phyloP scores from a whole-genome alignment of 495 filamentous ascomycete genomes.

The Halenospora varia region DNA sequence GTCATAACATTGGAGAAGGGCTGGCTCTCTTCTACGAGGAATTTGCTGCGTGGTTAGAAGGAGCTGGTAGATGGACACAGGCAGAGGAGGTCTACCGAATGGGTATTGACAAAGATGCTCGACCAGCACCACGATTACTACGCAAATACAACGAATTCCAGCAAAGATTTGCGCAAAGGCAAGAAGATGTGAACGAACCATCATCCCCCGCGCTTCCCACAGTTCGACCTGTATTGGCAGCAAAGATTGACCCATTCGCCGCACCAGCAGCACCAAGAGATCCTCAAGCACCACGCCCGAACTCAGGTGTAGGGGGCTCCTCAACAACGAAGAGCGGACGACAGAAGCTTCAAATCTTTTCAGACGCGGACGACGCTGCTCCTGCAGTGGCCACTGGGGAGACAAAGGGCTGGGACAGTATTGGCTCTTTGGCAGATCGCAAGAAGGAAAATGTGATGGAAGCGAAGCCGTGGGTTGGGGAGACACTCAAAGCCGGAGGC shows the following conservation, averaged over 20 bases:
- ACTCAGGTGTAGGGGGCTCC: constrained; percentile 35
- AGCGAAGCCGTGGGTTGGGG: constrained; percentile 85
- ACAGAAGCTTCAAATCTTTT: constrained; percentile 90
- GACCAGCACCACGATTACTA: constrained; percentile 72
- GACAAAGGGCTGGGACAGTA: constrained; percentile 84
- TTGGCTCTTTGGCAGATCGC: constrained; percentile 77
- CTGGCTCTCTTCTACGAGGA: constrained; percentile 97
- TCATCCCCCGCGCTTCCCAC: constrained; percentile 81
- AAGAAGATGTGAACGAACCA: constrained; percentile 58
- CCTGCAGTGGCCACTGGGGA: constrained; percentile 42
- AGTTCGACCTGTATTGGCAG: constrained; percentile 78
- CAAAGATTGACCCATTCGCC: constrained; percentile 80
- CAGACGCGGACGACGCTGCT: constrained; percentile 58
- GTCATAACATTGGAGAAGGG: constrained; percentile 80
- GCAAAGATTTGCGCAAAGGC: constrained; percentile 61
- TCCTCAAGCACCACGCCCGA: constrained; percentile 59
- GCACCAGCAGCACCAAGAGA: constrained; percentile 46
- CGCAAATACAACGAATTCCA: constrained; percentile 92
- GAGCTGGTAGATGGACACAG: constrained; percentile 79
- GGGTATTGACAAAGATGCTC: constrained; percentile 82
- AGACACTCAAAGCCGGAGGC: constrained; percentile 83
- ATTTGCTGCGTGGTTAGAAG: constrained; percentile 88
- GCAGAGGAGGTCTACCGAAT: constrained; percentile 90
- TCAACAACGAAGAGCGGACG: constrained; percentile 51
- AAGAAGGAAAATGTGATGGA: constrained; percentile 92